Percentiles rank a stretch among this genome's conserved stretches.
Evolutionary conservation across 2,329 filamentous ascomycete species (phyloP).

Genomic region (Dactylella cylindrospora): DNA sequence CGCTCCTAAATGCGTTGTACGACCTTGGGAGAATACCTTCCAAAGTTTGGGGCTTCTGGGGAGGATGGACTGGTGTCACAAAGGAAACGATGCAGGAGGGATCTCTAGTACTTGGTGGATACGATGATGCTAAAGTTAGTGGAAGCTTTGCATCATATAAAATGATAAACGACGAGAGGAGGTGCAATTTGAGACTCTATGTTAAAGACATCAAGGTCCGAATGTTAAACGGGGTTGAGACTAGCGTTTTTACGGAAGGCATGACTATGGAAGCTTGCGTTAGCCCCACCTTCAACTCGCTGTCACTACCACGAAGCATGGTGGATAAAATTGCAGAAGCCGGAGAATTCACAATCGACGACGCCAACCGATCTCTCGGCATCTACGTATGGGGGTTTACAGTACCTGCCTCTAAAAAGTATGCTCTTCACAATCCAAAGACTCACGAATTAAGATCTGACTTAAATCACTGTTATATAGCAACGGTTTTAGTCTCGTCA

Average conservation of each 20-base stretch:
- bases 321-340: neutral
- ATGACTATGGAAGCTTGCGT: conserved; percentile 4
- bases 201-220: conserved; percentile 1
- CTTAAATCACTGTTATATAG: too few species aligned
- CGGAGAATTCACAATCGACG: neutral
- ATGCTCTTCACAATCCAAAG: too few species aligned
- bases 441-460: too few species aligned
- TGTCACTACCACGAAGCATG: neutral
- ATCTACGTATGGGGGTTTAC: neutral
- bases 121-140: conserved; percentile 23
- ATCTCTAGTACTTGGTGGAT: conserved; percentile 24
- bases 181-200: conserved; percentile 2
- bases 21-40: conserved; percentile 16
- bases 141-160: conserved; percentile 2
- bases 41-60: conserved; percentile 20
- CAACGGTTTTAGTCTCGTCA: neutral
- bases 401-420: neutral
- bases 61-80: conserved; percentile 26
- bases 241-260: neutral
- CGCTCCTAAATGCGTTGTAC: conserved; percentile 8
- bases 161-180: neutral
- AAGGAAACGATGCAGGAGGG: conserved; percentile 14
- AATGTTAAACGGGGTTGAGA: neutral
- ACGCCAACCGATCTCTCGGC: neutral
- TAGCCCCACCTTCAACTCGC: neutral